phyloP scores from a whole-genome alignment of 1,284 basidiomycete genomes.

The Polyporus tsugae region DNA sequence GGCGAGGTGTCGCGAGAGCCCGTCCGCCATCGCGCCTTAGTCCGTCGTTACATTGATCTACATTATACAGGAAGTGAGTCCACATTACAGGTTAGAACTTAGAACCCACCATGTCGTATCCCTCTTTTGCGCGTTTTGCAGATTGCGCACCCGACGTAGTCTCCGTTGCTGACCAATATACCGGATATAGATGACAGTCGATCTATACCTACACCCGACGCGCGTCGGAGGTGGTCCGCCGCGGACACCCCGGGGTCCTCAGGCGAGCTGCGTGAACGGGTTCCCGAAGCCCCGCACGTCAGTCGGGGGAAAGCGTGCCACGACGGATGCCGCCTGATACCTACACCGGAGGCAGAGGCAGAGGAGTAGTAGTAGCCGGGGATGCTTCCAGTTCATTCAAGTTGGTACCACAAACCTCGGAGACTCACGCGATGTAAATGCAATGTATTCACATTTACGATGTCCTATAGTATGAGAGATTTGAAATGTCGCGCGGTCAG shows the following conservation, averaged over 20 bases:
- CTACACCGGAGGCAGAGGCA: too few relatives aligned
- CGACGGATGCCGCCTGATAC: conserved; percentile 58
- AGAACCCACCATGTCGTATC: conserved; percentile 48
- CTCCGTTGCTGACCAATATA: too few relatives aligned
- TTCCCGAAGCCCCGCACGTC: conserved; percentile 70
- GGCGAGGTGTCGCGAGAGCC: conserved; percentile 44
- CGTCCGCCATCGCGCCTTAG: conserved; percentile 54
- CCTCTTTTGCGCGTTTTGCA: conserved; percentile 48
- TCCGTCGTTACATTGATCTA: conserved; percentile 64
- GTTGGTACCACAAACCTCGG: too few relatives aligned
- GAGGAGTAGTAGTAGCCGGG: too few relatives aligned
- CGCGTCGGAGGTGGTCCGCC: conserved; percentile 62
- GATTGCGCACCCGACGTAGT: conserved; percentile 49
- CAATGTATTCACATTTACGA: too few relatives aligned
- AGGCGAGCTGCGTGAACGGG: conserved; percentile 63
- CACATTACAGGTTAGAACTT: background rate
- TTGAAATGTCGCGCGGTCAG: too few relatives aligned
- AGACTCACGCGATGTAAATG: too few relatives aligned
- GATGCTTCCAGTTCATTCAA: too few relatives aligned
- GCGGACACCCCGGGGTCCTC: conserved; percentile 54
- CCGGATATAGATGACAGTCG: too few relatives aligned
- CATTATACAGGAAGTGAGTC: background rate
- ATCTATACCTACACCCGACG: too few relatives aligned
- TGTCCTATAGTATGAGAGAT: too few relatives aligned
- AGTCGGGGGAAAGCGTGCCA: conserved; percentile 61